phyloP scores from a whole-genome alignment of 2,329 filamentous ascomycete species.

The Colletotrichum simmondsii region DNA sequence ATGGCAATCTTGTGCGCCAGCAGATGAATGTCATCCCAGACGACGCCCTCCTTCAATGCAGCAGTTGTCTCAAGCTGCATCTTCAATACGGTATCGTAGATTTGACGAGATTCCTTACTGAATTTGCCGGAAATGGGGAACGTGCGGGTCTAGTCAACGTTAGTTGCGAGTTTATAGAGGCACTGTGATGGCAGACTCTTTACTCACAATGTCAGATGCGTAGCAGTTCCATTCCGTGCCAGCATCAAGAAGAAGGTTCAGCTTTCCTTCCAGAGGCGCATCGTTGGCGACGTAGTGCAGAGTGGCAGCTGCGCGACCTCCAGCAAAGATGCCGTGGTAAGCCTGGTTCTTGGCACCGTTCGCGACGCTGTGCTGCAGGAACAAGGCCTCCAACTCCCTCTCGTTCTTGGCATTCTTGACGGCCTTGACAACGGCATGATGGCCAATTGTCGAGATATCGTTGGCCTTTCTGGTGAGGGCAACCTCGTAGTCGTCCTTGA shows the following conservation, averaged over 20 bases:
- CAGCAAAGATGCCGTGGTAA: conserved; percentile 87
- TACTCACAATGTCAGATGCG: conserved; percentile 68
- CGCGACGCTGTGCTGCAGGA: conserved; percentile 80
- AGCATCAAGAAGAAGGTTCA: conserved; percentile 86
- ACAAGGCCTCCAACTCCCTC: conserved; percentile 83
- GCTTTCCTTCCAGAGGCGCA: conserved; percentile 74
- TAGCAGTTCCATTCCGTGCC: conserved; percentile 82
- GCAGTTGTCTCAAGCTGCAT: conserved; percentile 87
- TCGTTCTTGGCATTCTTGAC: conserved; percentile 79
- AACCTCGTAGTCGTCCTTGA: conserved; percentile 82
- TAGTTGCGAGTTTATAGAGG: conserved; percentile 36
- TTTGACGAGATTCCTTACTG: conserved; percentile 74
- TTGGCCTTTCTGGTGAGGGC: conserved; percentile 80
- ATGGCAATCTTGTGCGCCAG: conserved; percentile 86
- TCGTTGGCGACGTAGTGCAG: conserved; percentile 90
- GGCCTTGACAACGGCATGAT: conserved; percentile 69
- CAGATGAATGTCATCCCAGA: conserved; percentile 85
- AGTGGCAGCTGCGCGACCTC: conserved; percentile 82
- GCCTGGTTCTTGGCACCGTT: conserved; percentile 84
- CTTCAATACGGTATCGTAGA: conserved; percentile 84
- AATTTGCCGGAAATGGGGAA: conserved; percentile 84
- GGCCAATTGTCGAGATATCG: conserved; percentile 73
- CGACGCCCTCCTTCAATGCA: conserved; percentile 77
- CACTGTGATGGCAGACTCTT: background rate
- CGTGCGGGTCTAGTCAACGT: conserved; percentile 76